Base-by-base conservation (phyloP, 1,284 basidiomycete genomes). In the Coniferiporia sulphurascens region DNA sequence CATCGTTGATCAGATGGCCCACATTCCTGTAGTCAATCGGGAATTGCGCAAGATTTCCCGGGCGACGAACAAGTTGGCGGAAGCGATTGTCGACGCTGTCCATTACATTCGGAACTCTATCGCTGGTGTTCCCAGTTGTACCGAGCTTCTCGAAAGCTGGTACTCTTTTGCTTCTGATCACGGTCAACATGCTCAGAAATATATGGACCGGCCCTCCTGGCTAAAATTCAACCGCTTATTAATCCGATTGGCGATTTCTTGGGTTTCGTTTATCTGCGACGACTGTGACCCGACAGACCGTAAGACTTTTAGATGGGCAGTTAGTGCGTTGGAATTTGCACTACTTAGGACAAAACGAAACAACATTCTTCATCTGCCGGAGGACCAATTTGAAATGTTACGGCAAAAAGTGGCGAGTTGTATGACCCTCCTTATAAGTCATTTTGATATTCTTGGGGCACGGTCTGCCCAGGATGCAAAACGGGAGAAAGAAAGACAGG, bases 211-310 rank as follows among this genome's bases (percentile, higher is more conserved):
- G 17, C 70, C 81, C 0, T 81, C 84, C 1, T 75, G 89, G 64
- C 76, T 82, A 60, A 86, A 89, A 61, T 95, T 96, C 75, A 91
- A 91, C 67, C 83, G 87, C 17, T 78, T 89, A 6, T 78, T 98
- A 41, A 90, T 95, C 72, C 86, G 86, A 63, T 82, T 97, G 48
- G 92, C 94, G 1, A 97, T 98, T 66, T 89, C 91, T 19, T 99
- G 97, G 97, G 93, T 99, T 27, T 88, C 93, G 27, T 99, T 99
- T 76, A 97, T 99, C 64, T 98, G 94, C 73, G 95, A 98, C 70
- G 93, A 96, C 68, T 99, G 97, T 74, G 92, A 98, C 67, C 93
- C 95, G 1, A 91, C 93, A 48, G 96, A 99, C 71, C 86, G 94
- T 62, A 93, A 91, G 73, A 99, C 95, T 0, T 99, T 99, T 82